A percentile compares a stretch with the other conserved stretches of the same genome.
These are phyloP conservation scores for Pythium vanterpoolii DNA, from an alignment of 352 stramenopile genomes.

Conservation along the genomic window DNA sequence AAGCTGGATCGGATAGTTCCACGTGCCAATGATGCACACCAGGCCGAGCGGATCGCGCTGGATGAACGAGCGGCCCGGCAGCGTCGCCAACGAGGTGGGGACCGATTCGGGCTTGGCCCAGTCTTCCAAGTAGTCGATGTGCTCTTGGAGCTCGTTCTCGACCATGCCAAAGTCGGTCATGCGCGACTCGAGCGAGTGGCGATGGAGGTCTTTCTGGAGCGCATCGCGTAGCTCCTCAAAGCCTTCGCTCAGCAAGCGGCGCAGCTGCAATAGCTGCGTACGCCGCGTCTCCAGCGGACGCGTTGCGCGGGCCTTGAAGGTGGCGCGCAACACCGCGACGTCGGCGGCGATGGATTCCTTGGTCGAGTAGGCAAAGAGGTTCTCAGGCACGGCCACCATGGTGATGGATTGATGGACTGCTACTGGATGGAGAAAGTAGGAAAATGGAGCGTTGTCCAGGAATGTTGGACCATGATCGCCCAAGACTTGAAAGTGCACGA, in stretches of 20 bases:
- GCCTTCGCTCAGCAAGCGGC: slow-evolving; percentile 56
- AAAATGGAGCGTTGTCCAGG: not conserved
- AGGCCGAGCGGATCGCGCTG: slow-evolving; percentile 72
- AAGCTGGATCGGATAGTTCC: slow-evolving; percentile 89
- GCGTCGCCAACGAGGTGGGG: slow-evolving; percentile 62
- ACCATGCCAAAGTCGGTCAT: slow-evolving; percentile 48
- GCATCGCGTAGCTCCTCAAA: slow-evolving; percentile 66
- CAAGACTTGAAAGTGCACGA: not conserved
- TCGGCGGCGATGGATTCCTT: slow-evolving; percentile 32
- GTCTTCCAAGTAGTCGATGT: slow-evolving; percentile 70
- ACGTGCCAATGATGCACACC: slow-evolving; percentile 89
- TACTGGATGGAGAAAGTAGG: not conserved
- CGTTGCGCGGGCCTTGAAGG: slow-evolving; percentile 48
- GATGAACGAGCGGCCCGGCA: slow-evolving; percentile 64
- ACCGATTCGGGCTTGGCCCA: slow-evolving; percentile 52
- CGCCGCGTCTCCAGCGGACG: slow-evolving; percentile 63
- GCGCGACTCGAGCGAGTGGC: slow-evolving; percentile 61
- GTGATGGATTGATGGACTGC: not conserved
- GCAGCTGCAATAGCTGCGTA: slow-evolving; percentile 44
- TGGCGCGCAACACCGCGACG: slow-evolving; percentile 43
- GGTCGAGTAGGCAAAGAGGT: slow-evolving; percentile 23
- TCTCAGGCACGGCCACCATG: slow-evolving; percentile 14
- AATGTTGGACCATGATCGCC: not conserved
- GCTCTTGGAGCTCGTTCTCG: slow-evolving; percentile 72
- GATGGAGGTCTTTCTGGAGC: slow-evolving; percentile 72